These are phyloP conservation scores for Fennellomyces sp. DNA, from an alignment of 371 early-diverging fungal genomes.

Conservation along the genomic window DNA sequence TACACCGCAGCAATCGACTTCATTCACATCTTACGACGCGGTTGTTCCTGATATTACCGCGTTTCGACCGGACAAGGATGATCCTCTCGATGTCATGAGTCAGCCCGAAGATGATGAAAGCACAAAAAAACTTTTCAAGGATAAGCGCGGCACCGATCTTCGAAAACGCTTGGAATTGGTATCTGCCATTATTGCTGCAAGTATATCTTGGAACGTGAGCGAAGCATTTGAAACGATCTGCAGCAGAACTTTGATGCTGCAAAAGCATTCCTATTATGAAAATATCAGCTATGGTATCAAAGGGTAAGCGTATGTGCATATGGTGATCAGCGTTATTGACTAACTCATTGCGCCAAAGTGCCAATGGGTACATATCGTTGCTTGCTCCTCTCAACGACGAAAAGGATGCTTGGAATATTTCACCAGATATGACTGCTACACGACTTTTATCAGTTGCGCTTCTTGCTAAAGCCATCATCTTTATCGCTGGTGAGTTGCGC, in stretches of 20 bases:
- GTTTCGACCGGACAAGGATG: slow-evolving; percentile 34
- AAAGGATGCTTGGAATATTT: slow-evolving; percentile 59
- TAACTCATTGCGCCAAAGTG: no score
- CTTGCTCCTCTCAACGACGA: slow-evolving; percentile 44
- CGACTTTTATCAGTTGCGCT: slow-evolving; percentile 61
- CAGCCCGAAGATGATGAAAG: slow-evolving; percentile 1
- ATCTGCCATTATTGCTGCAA: slow-evolving; percentile 46
- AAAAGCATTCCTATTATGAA: slow-evolving; percentile 16
- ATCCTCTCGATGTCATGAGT: slow-evolving; percentile 32
- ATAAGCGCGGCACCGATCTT: slow-evolving; percentile 9
- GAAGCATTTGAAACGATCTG: slow-evolving; percentile 44
- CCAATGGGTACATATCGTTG: slow-evolving; percentile 64
- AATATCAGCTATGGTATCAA: slow-evolving; percentile 59
- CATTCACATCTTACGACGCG: slow-evolving; percentile 34
- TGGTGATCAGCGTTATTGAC: no score
- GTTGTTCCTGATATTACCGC: slow-evolving; percentile 34
- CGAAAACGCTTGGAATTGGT: slow-evolving; percentile 28
- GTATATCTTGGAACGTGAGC: slow-evolving; percentile 59
- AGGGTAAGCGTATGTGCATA: no score
- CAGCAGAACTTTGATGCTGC: slow-evolving; percentile 25
- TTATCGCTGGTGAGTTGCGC: slow-evolving; percentile 39
- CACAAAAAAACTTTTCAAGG: slow-evolving; percentile 7
- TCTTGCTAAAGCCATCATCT: slow-evolving; percentile 53
- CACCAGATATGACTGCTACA: slow-evolving; percentile 64
- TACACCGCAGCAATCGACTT: slow-evolving; percentile 34